Evolutionary conservation across 352 stramenopile species (phyloP), one percentile per base, ranked within the genome.

Genomic region (Hyaloperonospora brassicae): DNA sequence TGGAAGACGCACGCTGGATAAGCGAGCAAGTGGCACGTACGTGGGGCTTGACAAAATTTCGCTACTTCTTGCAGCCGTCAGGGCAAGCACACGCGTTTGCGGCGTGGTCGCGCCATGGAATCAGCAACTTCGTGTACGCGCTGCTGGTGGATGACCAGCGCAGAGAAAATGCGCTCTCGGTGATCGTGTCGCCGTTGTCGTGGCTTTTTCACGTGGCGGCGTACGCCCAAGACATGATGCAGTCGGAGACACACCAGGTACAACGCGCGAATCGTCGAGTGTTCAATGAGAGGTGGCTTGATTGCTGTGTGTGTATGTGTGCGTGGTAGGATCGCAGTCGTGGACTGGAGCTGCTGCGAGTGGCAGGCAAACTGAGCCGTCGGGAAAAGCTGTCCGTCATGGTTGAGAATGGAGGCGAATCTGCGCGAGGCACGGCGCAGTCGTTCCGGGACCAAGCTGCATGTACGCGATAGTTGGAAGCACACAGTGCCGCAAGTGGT

Each of bases 31-130:
- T 76, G 7, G 50, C 64, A 1, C 35, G 55, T 4, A 25, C 36
- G 14, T 82, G 61, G 52, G 63, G 71, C 0, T 55, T 86, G 27
- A 42, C 35, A 3, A 56, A 47, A 1, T 84, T 70, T 47, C 52
- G 63, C 35, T 86, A 87, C 45, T 89, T 89, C 23, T 21, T 86
- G 9, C 66, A 61, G 25, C 62, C 64, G 4, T 66, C 49, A 7
- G 62, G 65, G 0, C 79, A 87, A 10, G 76, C 86, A 45, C 73
- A 83, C 31, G 49, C 56, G 9, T 89, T 88, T 55, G 54, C 74
- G 5, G 62, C 78, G 22, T 90, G 80, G 80, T 84, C 78, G 2
- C 51, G 62, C 12, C 51, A 64, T 2, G 78, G 78, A 8, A 69
- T 89, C 17, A 60, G 57, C 2, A 52, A 64, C 3, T 64, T 90